These are phyloP conservation scores for Prunus salicina DNA, from an alignment of 306 rosid species.

Conservation along the genomic window DNA sequence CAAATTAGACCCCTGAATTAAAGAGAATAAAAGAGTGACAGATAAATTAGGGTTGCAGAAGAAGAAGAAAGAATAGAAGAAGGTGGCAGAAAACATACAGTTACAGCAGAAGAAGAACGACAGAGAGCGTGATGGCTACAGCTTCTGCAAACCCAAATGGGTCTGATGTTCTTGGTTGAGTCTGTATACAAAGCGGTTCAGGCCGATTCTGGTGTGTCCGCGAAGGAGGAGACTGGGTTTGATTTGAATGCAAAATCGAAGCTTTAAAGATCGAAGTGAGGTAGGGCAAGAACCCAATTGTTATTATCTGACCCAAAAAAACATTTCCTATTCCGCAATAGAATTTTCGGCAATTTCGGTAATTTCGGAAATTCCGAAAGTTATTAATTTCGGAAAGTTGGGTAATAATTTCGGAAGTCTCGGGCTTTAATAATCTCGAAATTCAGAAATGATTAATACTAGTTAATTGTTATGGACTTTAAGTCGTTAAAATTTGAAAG, in stretches of 20 bases:
- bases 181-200: neutral
- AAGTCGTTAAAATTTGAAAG: no score
- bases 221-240: neutral
- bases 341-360: no score
- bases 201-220: neutral
- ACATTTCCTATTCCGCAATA: no score
- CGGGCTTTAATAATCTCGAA: no score
- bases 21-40: neutral
- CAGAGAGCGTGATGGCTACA: neutral
- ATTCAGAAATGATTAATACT: no score
- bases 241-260: neutral
- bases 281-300: no score
- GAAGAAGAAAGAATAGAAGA: neutral
- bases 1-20: neutral
- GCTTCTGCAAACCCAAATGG: neutral
- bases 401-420: no score
- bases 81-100: neutral
- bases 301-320: no score
- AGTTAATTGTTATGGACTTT: no score
- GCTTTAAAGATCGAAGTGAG: neutral
- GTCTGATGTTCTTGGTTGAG: neutral
- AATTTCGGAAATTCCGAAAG: no score
- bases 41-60: neutral
- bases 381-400: no score
- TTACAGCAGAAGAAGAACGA: neutral